These are phyloP conservation scores for Candida sp. DNA, from an alignment of 1,139 yeast species.

Conservation along the genomic window DNA sequence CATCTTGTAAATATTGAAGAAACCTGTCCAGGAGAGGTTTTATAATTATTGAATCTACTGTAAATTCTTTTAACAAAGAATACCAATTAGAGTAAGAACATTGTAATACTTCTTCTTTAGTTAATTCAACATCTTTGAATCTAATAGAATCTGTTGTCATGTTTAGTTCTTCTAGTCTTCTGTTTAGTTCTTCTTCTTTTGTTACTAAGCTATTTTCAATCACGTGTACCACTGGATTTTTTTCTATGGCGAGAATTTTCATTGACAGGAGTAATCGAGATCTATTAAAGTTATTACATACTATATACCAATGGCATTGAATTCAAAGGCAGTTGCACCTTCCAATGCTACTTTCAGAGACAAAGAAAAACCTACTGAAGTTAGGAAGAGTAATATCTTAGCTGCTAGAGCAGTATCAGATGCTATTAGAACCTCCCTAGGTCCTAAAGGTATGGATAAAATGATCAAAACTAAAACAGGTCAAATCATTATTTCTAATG, in stretches of 20 bases:
- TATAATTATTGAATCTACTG: slow-evolving; percentile 54
- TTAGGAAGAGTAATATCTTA: slow-evolving; percentile 84
- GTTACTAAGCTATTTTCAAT: too few relatives aligned
- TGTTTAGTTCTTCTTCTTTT: too few relatives aligned
- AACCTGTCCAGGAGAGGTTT: slow-evolving; percentile 67
- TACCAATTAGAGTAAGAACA: too few relatives aligned
- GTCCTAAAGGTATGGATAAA: slow-evolving; percentile 99
- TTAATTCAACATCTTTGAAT: slow-evolving; percentile 35
- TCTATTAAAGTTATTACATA: too few relatives aligned
- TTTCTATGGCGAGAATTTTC: slow-evolving; percentile 1
- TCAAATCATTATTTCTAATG: slow-evolving; percentile 92
- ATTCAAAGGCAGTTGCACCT: slow-evolving; percentile 35
- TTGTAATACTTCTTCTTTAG: slow-evolving; percentile 50
- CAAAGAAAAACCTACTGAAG: slow-evolving; percentile 97
- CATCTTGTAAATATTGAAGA: slow-evolving; percentile 66
- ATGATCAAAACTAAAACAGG: slow-evolving; percentile 95
- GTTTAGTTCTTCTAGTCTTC: too few relatives aligned
- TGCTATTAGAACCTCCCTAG: slow-evolving; percentile 95
- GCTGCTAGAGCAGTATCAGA: slow-evolving; percentile 99
- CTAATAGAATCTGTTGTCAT: slow-evolving; percentile 13
- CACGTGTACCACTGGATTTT: not conserved
- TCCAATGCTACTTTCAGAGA: slow-evolving; percentile 90
- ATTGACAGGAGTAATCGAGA: not conserved
- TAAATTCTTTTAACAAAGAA: slow-evolving; percentile 44
- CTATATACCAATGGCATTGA: slow-evolving; percentile 14